A percentile compares a stretch with the other conserved stretches of the same genome.
These are phyloP conservation scores for Aspergillus awamori DNA, from an alignment of 2,329 filamentous ascomycete genomes.

Conservation along the genomic window DNA sequence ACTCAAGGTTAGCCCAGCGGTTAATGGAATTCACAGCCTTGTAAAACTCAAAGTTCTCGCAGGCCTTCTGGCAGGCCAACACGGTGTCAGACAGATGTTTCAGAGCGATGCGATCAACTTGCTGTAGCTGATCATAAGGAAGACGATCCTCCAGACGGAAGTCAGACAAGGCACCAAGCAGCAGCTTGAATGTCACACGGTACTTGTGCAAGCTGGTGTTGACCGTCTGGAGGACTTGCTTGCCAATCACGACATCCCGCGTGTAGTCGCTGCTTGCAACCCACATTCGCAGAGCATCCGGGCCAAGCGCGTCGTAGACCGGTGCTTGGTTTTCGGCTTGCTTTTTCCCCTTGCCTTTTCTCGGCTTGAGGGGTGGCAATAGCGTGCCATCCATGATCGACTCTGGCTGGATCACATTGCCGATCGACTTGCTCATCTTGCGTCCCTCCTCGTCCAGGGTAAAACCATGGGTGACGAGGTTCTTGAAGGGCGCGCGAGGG, in stretches of 20 bases:
- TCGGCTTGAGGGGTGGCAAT: constrained; percentile 68
- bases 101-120: constrained; percentile 74
- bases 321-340: constrained; percentile 38
- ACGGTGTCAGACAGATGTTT: constrained; percentile 71
- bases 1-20: constrained; percentile 76
- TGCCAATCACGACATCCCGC: constrained; percentile 79
- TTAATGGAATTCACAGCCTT: constrained; percentile 74
- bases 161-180: constrained; percentile 73
- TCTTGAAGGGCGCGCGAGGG: constrained; percentile 73
- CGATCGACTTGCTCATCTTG: constrained; percentile 98
- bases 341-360: constrained; percentile 58
- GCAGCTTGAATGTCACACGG: constrained; percentile 85
- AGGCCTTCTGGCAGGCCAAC: constrained; percentile 65
- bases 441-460: constrained; percentile 85
- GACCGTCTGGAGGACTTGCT: constrained; percentile 73
- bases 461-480: constrained; percentile 93
- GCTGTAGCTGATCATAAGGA: constrained; percentile 55
- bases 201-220: constrained; percentile 82
- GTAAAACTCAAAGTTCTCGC: constrained; percentile 77
- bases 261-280: constrained; percentile 91
- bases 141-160: constrained; percentile 49
- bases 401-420: constrained; percentile 79
- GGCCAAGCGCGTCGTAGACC: constrained; percentile 72
- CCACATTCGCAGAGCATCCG: constrained; percentile 88
- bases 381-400: constrained; percentile 85